phyloP scores from a whole-genome alignment of 2,329 filamentous ascomycete genomes.

The Pleoardoris graminearum region DNA sequence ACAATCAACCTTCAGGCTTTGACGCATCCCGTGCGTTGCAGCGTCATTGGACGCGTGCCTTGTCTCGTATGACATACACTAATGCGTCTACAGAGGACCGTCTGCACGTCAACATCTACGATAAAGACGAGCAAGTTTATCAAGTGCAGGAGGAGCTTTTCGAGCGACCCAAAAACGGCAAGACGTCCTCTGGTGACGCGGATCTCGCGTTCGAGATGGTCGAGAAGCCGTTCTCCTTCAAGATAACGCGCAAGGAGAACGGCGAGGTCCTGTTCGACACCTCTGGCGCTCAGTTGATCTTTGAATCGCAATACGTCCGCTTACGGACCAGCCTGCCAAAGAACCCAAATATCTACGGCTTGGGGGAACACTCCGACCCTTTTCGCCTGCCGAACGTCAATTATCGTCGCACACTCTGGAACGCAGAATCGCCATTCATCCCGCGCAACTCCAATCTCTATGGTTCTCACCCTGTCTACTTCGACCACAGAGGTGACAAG shows the following conservation, averaged over 20 bases:
- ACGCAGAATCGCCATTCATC: constrained; percentile 65
- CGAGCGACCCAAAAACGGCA: constrained; percentile 58
- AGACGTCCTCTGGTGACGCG: constrained; percentile 39
- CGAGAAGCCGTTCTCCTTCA: constrained; percentile 69
- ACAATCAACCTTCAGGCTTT: neutral
- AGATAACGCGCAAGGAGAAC: constrained; percentile 61
- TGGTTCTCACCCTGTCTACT: constrained; percentile 73
- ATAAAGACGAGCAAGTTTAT: constrained; percentile 70
- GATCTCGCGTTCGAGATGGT: constrained; percentile 60
- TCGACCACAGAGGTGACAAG: constrained; percentile 65
- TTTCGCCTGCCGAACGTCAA: constrained; percentile 68
- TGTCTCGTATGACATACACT: too few relatives aligned
- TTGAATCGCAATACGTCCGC: constrained; percentile 76
- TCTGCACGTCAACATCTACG: constrained; percentile 75
- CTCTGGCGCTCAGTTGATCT: constrained; percentile 67
- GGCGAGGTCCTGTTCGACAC: constrained; percentile 70
- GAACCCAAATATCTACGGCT: constrained; percentile 73
- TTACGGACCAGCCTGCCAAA: constrained; percentile 71
- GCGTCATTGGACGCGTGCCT: too few relatives aligned
- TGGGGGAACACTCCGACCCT: constrained; percentile 76
- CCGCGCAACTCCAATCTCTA: constrained; percentile 70
- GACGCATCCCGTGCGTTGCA: too few relatives aligned
- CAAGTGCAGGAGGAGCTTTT: constrained; percentile 73
- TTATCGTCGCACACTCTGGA: constrained; percentile 72
- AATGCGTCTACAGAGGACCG: constrained; percentile 57